A percentile compares a stretch with the other conserved stretches of the same genome.
Conservation (phyloP, 306 rosid species). For the Lathyrus aphaca region DNA sequence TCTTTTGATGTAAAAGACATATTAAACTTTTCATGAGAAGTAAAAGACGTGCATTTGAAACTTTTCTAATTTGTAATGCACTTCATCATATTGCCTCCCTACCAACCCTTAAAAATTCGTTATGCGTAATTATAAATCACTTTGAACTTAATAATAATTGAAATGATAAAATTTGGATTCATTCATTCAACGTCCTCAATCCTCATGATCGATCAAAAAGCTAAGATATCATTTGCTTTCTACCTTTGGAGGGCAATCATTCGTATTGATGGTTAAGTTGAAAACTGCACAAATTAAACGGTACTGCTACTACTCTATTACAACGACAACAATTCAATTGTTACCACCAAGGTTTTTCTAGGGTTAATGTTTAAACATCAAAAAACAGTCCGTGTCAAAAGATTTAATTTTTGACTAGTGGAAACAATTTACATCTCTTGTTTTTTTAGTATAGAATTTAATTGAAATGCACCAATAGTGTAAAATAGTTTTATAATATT, state of each 20-base stretch:
- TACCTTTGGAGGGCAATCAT: constrained; percentile 37
- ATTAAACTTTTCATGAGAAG: constrained; percentile 26
- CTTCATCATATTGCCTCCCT: constrained; percentile 40
- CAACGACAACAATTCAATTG: background rate
- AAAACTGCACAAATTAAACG: constrained; percentile 30
- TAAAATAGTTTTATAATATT: too few species aligned
- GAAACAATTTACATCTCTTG: too few species aligned
- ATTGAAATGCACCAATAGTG: too few species aligned
- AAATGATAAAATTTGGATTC: constrained; percentile 44
- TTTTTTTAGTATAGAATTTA: too few species aligned
- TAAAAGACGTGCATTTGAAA: constrained; percentile 19
- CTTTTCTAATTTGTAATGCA: constrained; percentile 18
- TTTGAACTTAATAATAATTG: constrained; percentile 44
- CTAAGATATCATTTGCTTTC: constrained; percentile 10
- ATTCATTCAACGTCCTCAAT: constrained; percentile 21
- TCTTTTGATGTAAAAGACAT: constrained; percentile 43
- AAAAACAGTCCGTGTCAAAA: too few species aligned
- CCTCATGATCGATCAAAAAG: constrained; percentile 40
- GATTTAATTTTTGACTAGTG: too few species aligned
- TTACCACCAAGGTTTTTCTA: background rate
- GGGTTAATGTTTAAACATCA: background rate
- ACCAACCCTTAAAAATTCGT: constrained; percentile 8
- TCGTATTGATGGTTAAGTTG: constrained; percentile 36
- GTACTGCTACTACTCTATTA: constrained; percentile 3
- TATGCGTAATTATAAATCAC: constrained; percentile 37